Evolutionary conservation across 2,329 filamentous ascomycete species (phyloP), one percentile per base, ranked within the genome.

Genomic region (Colletotrichum acutatum): DNA sequence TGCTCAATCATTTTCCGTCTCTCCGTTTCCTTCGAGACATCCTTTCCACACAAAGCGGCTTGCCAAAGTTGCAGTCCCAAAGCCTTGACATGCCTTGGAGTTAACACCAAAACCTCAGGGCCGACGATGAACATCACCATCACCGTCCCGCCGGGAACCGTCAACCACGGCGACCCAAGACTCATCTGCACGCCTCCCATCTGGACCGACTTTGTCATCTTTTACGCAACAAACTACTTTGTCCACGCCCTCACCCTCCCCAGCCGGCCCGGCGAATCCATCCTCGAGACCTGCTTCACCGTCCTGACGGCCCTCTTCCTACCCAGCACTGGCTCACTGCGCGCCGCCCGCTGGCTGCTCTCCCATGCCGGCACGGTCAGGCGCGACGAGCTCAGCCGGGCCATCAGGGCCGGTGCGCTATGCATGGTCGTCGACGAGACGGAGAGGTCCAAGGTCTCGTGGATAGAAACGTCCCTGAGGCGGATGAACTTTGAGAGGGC

Each of bases 181-280:
- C 68, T 78, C 32, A 70, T 77, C 8, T 78, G 77, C 58, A 72
- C 68, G 4, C 76, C 77, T 26, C 56, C 77, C 0, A 60, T 63
- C 16, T 76, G 74, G 75, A 53, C 46, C 6, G 77, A 78, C 57
- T 66, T 77, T 12, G 30, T 77, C 12, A 61, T 76, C 22, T 79
- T 79, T 68, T 79, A 70, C 65, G 46, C 77, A 22, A 75, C 63
- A 3, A 79, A 79, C 42, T 79, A 79, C 64, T 60, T 78, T n/a
- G 73, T 76, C 9, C 77, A 79, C 61, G 77, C 74, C 14, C 74
- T 75, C 12, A 79, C 78, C 1, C 64, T 77, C 4, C 73, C 56
- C 32, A 62, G 74, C 19, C 59, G 57, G 8, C 78, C 77, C 22
- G 78, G 76, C 12, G 72, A 78, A 26, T 46, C 54, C 28, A 6